Evolutionary conservation across 2,329 filamentous ascomycete species (phyloP).

Genomic region (Proliferodiscus dingleyae): DNA sequence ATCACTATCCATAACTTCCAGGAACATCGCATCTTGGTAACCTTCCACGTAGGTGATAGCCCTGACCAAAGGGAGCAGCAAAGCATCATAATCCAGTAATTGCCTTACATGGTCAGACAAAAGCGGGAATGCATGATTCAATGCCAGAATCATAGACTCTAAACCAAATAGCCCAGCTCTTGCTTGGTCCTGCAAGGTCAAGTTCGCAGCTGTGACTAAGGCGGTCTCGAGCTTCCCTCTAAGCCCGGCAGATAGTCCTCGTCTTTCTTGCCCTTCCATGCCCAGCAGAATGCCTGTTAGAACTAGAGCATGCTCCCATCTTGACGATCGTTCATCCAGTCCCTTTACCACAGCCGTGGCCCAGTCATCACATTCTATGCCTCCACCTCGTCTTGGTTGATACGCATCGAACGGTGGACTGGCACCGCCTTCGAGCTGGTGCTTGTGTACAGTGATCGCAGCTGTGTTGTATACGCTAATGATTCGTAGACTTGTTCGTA

Average conservation of each 20-base stretch:
- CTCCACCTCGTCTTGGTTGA: conserved; percentile 38
- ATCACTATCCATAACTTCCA: conserved; percentile 58
- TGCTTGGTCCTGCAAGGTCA: conserved; percentile 50
- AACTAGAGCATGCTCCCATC: conserved; percentile 64
- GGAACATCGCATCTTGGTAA: conserved; percentile 59
- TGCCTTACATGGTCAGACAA: conserved; percentile 48
- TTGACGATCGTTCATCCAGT: conserved; percentile 51
- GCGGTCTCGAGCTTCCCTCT: conserved; percentile 54
- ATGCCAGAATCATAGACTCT: conserved; percentile 50
- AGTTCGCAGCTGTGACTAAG: conserved; percentile 55
- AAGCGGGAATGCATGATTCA: conserved; percentile 60
- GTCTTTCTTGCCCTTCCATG: conserved; percentile 51
- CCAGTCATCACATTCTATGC: conserved; percentile 43
- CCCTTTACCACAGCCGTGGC: conserved; percentile 36
- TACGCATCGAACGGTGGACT: conserved; percentile 30
- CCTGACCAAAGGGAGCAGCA: conserved; percentile 54
- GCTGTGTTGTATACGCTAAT: conserved; percentile 55
- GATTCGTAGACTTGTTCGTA: conserved; percentile 46
- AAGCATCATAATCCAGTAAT: conserved; percentile 51
- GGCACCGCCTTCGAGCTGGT: conserved; percentile 30
- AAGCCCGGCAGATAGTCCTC: conserved; percentile 49
- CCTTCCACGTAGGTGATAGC: conserved; percentile 57
- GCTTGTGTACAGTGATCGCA: conserved; percentile 29
- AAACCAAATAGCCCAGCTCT: conserved; percentile 45
- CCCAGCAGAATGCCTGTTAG: conserved; percentile 58